These are phyloP conservation scores for Chlamydomonas reinhardtii DNA, from an alignment of 163 green algal genomes.

Conservation along the genomic window DNA sequence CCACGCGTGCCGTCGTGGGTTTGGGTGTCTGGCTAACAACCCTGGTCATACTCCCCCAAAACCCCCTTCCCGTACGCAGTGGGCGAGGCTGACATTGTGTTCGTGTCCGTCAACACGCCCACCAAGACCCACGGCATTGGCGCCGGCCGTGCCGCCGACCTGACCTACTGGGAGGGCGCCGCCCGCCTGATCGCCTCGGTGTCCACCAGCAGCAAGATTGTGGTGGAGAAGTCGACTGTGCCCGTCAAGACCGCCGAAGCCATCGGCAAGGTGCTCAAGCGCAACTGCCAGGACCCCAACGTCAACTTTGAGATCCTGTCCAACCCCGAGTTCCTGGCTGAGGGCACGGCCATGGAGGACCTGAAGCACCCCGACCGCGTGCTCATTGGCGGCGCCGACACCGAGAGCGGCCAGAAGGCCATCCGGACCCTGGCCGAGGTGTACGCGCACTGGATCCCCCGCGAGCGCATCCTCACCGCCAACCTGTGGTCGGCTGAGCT, in stretches of 20 bases:
- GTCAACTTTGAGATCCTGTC: conserved; percentile 98
- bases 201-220: conserved; percentile 93
- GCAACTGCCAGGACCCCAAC: conserved; percentile 87
- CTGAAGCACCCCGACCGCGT: conserved; percentile 94
- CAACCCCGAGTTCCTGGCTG: conserved; percentile 99
- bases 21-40: no score
- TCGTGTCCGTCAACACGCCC: conserved; percentile 99
- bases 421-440: conserved; percentile 84
- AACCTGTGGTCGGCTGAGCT: conserved; percentile 99
- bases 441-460: conserved; percentile 97
- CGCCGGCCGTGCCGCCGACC: conserved; percentile 96
- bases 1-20: no score
- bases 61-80: conserved; percentile 53
- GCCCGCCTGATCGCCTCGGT: conserved; percentile 95
- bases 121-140: conserved; percentile 99
- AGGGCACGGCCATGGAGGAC: conserved; percentile 98
- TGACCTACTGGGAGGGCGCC: conserved; percentile 99
- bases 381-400: conserved; percentile 92
- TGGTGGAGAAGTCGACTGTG: conserved; percentile 99
- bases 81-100: conserved; percentile 95
- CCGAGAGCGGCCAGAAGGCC: conserved; percentile 75
- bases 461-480: conserved; percentile 92
- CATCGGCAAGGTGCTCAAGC: conserved; percentile 96
- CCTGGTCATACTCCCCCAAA: no score
- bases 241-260: conserved; percentile 99